These are phyloP conservation scores for Vachellia pachyceras DNA, from an alignment of 306 rosid species.

Conservation along the genomic window DNA sequence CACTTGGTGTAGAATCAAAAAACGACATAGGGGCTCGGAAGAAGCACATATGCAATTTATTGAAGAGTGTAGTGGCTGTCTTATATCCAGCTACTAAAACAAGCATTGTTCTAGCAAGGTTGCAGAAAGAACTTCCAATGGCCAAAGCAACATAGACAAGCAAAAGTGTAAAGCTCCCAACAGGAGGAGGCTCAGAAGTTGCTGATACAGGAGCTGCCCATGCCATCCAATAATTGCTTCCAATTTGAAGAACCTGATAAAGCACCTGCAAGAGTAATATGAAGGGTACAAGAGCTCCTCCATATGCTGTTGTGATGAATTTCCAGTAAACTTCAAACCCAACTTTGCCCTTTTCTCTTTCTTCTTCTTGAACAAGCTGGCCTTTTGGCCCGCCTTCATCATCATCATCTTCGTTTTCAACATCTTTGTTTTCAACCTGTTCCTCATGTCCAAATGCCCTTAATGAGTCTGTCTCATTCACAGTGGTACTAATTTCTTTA, in stretches of 20 bases:
- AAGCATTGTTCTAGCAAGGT: constrained; percentile 54
- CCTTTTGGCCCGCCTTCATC: constrained; percentile 50
- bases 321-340: constrained; percentile 73
- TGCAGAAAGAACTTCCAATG: constrained; percentile 61
- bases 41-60: constrained; percentile 69
- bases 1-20: constrained; percentile 78
- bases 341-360: constrained; percentile 82
- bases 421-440: constrained; percentile 45
- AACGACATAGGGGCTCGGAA: constrained; percentile 87
- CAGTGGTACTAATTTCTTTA: constrained; percentile 23
- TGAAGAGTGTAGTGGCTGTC: constrained; percentile 72
- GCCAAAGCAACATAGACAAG: constrained; percentile 70
- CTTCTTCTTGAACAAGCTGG: constrained; percentile 91
- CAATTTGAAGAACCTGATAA: constrained; percentile 60
- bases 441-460: constrained; percentile 39
- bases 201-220: constrained; percentile 74
- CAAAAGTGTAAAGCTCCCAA: constrained; percentile 54
- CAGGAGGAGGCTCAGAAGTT: constrained; percentile 49
- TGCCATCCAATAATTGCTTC: constrained; percentile 93
- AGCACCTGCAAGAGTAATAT: constrained; percentile 66
- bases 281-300: constrained; percentile 85
- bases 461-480: constrained; percentile 36
- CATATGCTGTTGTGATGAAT: constrained; percentile 67
- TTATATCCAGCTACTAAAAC: constrained; percentile 60
- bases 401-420: constrained; percentile 46